Percentiles rank a stretch among this genome's conserved stretches.
Evolutionary conservation across 495 filamentous ascomycete genomes (phyloP).

Genomic region (Aspergillus olivimuriae): DNA sequence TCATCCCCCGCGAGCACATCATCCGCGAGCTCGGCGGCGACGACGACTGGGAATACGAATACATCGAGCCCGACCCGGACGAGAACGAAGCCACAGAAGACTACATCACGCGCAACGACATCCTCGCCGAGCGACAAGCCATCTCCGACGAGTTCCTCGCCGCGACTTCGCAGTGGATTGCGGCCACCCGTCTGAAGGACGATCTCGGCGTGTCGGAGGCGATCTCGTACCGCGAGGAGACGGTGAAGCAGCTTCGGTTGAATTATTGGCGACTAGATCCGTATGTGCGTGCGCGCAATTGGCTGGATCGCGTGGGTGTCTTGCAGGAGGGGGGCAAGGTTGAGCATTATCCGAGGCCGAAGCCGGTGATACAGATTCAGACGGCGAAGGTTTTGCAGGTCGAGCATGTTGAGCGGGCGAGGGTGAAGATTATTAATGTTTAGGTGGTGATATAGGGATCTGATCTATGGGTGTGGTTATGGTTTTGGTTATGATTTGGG

Average conservation of each 20-base stretch:
- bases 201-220: slow-evolving; percentile 30
- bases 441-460: no score
- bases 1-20: slow-evolving; percentile 62
- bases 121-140: slow-evolving; percentile 50
- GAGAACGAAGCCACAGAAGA: slow-evolving; percentile 73
- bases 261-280: slow-evolving; percentile 83
- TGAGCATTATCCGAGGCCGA: slow-evolving; percentile 51
- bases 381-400: slow-evolving; percentile 20
- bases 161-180: slow-evolving; percentile 64
- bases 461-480: slow-evolving; percentile 3
- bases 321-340: slow-evolving; percentile 57
- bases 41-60: slow-evolving; percentile 76
- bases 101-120: slow-evolving; percentile 47
- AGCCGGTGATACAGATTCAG: slow-evolving; percentile 11
- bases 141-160: slow-evolving; percentile 63
- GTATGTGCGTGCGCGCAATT: slow-evolving; percentile 60
- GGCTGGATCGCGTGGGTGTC: slow-evolving; percentile 65
- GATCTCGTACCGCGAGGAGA: slow-evolving; percentile 46
- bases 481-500: neutral
- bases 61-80: slow-evolving; percentile 63
- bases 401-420: slow-evolving; percentile 22
- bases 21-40: slow-evolving; percentile 71
- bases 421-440: slow-evolving; percentile 10
- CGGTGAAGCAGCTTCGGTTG: slow-evolving; percentile 55
- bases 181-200: slow-evolving; percentile 33